Evolutionary conservation across 176 grass and related monocot species (phyloP).

Genomic region (Aegilops longissima): DNA sequence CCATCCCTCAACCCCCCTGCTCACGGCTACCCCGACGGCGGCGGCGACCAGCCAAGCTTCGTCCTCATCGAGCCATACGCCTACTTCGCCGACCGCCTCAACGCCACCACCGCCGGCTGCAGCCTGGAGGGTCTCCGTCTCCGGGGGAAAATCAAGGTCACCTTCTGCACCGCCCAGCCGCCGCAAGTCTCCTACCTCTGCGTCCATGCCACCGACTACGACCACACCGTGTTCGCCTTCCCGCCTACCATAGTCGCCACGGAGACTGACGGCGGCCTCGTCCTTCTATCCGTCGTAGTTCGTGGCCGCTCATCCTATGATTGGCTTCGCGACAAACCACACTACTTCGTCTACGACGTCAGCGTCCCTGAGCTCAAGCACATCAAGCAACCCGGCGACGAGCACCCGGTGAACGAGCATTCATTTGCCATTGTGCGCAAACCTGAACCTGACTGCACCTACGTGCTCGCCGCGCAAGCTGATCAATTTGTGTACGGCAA

Average conservation of each 20-base stretch:
- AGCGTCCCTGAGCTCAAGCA: neutral
- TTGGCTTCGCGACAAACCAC: accelerated
- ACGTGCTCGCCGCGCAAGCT: neutral
- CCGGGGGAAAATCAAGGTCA: neutral
- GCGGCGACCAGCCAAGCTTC: neutral
- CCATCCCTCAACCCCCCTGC: neutral
- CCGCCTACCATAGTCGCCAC: neutral
- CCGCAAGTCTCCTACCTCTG: neutral
- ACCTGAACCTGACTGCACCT: neutral
- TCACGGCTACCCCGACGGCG: neutral
- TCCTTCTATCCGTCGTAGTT: neutral
- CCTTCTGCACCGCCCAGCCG: neutral
- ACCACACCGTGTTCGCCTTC: neutral
- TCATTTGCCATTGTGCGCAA: neutral
- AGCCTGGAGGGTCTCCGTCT: neutral
- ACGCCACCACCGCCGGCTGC: neutral
- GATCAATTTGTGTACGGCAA: neutral
- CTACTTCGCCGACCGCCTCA: neutral
- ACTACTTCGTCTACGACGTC: neutral
- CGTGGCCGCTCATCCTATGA: no score
- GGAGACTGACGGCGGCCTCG: neutral
- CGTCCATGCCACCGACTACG: neutral
- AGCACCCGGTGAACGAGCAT: neutral
- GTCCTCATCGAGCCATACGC: neutral
- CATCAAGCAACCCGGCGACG: neutral